Evolutionary conservation across 2,329 filamentous ascomycete species (phyloP), one percentile per base, ranked within the genome.

Genomic region (Microcera coccophila): DNA sequence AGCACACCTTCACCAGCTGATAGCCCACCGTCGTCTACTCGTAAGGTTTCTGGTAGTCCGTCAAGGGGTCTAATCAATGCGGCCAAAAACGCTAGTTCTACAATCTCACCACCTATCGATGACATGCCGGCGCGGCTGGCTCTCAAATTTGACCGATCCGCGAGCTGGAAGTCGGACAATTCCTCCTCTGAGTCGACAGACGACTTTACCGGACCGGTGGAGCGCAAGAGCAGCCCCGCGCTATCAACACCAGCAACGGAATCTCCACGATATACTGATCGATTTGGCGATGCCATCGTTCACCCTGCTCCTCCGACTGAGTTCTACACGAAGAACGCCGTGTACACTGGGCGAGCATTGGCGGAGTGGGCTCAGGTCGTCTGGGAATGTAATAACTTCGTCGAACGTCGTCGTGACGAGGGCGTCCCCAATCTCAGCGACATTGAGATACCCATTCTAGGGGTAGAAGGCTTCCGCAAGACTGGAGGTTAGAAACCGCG

Each of bases 341-440:
- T 78, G 37, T 85, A 91, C 61, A 72, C 78, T 3, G 87, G 87
- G 2, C 75, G 85, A 16, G 83, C 87, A 1, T 71, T 93, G 34
- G 86, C 86, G 0, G 87, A 93, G 63, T 93, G 87, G 87, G 73
- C 75, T 16, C 69, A 87, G 15, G 78, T 91, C 16, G 80, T 90
- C 14, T 78, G 79, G 42, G 87, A 93, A 62, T 88, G 82, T 68
- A 88, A 90, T 65, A 87, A 81, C 58, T 93, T 91, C 63, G 80
- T 89, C 22, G 86, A 91, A 45, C 74, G 87, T 35, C 76, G 87
- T 41, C 81, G 82, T 39, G 80, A 81, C 36, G 87, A 93, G 60
- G 87, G 87, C 34, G 78, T 90, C 9, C 73, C 78, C 2, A 70
- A 71, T 1, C 76, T 88, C 46, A 73, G 70, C 52, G 79, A 83